These are phyloP conservation scores for Monilinia vaccinii-corymbosi DNA, from an alignment of 2,329 filamentous ascomycete genomes.

Conservation along the genomic window DNA sequence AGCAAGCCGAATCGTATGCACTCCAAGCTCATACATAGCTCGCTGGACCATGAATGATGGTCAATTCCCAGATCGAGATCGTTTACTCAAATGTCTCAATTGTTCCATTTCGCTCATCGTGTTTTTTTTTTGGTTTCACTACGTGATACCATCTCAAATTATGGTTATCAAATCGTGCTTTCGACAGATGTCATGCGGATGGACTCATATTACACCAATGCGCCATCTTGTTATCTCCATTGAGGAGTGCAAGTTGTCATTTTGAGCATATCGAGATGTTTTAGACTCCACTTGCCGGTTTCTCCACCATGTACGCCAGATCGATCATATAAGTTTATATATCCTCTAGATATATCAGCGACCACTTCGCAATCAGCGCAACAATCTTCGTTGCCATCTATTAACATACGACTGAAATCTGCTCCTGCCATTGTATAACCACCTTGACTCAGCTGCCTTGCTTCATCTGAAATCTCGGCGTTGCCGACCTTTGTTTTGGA, in stretches of 20 bases:
- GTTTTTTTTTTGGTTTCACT: not conserved
- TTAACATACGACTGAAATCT: not conserved
- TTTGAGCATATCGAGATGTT: not conserved
- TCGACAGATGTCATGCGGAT: not conserved
- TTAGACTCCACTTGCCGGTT: not conserved
- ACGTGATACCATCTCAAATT: not conserved
- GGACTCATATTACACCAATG: no score
- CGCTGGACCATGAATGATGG: not conserved
- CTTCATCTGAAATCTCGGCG: not conserved
- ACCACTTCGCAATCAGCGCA: not conserved
- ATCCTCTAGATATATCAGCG: not conserved
- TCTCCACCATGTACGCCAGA: not conserved
- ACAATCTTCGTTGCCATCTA: not conserved
- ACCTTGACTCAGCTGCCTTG: no score
- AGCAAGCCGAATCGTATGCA: not conserved
- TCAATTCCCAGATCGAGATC: not conserved
- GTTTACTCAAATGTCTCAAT: no score
- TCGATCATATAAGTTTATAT: not conserved
- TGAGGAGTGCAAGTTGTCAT: not conserved
- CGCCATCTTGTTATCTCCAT: not conserved
- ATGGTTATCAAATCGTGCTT: not conserved
- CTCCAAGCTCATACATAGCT: not conserved
- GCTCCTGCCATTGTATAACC: not conserved
- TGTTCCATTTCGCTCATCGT: not conserved
- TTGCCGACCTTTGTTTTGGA: not conserved